Conservation (phyloP, 2,329 filamentous ascomycete species). For the Pseudogymnoascus sp. region DNA sequence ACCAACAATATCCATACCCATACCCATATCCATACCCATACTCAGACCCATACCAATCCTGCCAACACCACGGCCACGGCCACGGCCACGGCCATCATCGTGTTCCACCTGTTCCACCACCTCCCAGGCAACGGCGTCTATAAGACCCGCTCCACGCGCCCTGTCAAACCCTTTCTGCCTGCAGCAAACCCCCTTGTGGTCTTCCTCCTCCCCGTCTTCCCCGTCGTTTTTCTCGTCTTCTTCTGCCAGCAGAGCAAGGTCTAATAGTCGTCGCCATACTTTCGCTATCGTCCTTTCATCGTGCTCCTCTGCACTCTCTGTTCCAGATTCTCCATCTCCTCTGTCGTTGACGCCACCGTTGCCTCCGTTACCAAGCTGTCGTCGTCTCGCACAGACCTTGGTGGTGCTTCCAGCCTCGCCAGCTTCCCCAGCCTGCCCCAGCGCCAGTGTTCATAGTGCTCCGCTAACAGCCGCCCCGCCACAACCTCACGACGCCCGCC, state of each 20-base stretch:
- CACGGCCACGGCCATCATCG: background rate
- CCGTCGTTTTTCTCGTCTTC: background rate
- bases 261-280: background rate
- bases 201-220: background rate
- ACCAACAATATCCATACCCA: background rate
- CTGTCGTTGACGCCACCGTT: background rate
- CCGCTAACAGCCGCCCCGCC: constrained; percentile 4
- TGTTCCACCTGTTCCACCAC: background rate
- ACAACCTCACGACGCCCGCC: background rate
- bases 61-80: background rate
- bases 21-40: too few species aligned
- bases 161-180: background rate
- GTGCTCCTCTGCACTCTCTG: background rate
- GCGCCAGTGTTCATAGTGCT: constrained; percentile 4
- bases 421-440: background rate
- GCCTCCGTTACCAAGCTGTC: background rate
- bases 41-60: background rate
- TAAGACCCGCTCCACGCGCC: background rate
- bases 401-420: background rate
- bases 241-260: background rate
- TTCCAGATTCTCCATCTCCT: background rate
- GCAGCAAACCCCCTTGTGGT: background rate
- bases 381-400: constrained; percentile 6
- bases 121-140: constrained; percentile 1
- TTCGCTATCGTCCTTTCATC: background rate